Evolutionary conservation across 441 rosid genomes (phyloP).

Genomic region (Viola pubescens): DNA sequence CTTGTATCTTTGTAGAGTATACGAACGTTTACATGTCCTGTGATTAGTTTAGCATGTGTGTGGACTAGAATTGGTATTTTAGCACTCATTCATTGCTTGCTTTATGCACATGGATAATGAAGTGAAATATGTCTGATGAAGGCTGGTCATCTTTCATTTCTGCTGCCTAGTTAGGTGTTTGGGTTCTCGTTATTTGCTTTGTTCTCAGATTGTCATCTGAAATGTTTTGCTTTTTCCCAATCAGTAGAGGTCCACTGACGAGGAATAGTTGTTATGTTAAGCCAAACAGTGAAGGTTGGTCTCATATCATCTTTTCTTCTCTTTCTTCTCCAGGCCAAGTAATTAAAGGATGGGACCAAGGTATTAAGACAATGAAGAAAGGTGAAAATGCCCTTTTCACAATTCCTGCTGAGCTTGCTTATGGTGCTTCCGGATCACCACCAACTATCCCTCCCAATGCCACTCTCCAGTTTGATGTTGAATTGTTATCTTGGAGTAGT

Average conservation of each 20-base stretch:
- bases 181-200: neutral
- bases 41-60: neutral
- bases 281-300: neutral
- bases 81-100: neutral
- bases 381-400: constrained; percentile 83
- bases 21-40: neutral
- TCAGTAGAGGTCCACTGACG: neutral
- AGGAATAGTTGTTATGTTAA: neutral
- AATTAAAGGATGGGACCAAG: constrained; percentile 92
- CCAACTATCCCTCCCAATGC: constrained; percentile 77
- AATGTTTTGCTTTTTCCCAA: neutral
- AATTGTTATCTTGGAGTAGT: constrained; percentile 73
- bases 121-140: neutral
- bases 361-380: constrained; percentile 92
- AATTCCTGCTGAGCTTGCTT: constrained; percentile 74
- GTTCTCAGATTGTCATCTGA: neutral
- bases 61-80: neutral
- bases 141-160: neutral
- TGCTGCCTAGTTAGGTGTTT: too few relatives aligned
- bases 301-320: neutral
- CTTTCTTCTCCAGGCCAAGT: constrained; percentile 51
- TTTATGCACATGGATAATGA: neutral
- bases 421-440: constrained; percentile 79
- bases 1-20: neutral
- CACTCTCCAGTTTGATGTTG: constrained; percentile 80